phyloP scores from a whole-genome alignment of 2,329 filamentous ascomycete species.

The Diplodia corticola region DNA sequence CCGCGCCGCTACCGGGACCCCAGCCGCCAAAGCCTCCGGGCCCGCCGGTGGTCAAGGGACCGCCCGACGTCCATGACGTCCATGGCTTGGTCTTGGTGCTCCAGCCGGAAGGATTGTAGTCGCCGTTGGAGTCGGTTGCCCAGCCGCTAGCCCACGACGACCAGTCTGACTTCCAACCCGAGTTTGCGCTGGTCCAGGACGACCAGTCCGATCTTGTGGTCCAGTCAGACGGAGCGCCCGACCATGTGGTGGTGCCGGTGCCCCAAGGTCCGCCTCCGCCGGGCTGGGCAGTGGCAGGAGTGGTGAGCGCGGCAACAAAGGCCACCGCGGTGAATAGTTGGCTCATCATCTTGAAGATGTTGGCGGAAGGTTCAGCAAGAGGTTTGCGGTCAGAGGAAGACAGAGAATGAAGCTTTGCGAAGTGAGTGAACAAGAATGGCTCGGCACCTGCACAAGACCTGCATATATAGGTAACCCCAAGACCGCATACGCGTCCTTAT shows the following conservation, averaged over 20 bases:
- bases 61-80: not conserved
- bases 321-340: conserved; percentile 20
- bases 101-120: conserved; percentile 6
- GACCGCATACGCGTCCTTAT: conserved; percentile 8
- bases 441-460: conserved; percentile 1
- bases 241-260: conserved; percentile 11
- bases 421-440: not conserved
- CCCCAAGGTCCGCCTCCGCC: conserved; percentile 8
- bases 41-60: conserved; percentile 13
- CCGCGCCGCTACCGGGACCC: conserved; percentile 23
- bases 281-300: conserved; percentile 10
- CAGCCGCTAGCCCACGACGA: conserved; percentile 7
- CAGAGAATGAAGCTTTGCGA: conserved; percentile 8
- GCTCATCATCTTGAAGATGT: conserved; percentile 22
- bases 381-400: not conserved
- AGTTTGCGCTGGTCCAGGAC: conserved; percentile 14
- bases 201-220: conserved; percentile 11
- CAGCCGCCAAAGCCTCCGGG: not conserved
- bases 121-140: not conserved
- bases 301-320: conserved; percentile 1
- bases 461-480: conserved; percentile 20
- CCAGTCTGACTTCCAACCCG: conserved; percentile 1
- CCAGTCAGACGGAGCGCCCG: conserved; percentile 11
- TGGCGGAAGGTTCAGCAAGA: conserved; percentile 32
- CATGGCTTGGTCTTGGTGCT: conserved; percentile 8